These are phyloP conservation scores for Xylariaceae sp. DNA, from an alignment of 2,329 filamentous ascomycete genomes.

Conservation along the genomic window DNA sequence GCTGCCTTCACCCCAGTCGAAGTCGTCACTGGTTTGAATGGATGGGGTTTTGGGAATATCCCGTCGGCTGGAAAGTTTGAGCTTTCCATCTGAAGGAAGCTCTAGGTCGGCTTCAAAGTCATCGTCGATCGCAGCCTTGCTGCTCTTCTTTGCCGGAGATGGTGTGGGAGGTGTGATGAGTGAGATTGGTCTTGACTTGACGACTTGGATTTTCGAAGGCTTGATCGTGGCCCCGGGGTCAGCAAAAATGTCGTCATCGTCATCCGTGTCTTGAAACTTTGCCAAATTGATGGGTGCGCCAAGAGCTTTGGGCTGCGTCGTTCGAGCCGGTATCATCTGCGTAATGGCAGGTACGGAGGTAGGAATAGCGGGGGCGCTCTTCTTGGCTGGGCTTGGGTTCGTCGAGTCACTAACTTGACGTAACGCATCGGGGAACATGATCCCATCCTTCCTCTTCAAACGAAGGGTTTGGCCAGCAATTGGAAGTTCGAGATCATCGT, in stretches of 20 bases:
- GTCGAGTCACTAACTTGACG: slow-evolving; percentile 61
- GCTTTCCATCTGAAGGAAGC: slow-evolving; percentile 61
- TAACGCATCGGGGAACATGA: slow-evolving; percentile 63
- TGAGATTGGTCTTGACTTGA: slow-evolving; percentile 28
- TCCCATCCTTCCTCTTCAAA: slow-evolving; percentile 59
- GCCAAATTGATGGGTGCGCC: slow-evolving; percentile 55
- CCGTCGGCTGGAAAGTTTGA: slow-evolving; percentile 59
- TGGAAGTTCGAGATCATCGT: slow-evolving; percentile 71
- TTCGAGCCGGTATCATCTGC: slow-evolving; percentile 29
- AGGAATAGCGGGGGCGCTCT: slow-evolving; percentile 19
- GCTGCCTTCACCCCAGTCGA: slow-evolving; percentile 93
- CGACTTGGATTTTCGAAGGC: slow-evolving; percentile 46
- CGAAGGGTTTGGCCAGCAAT: slow-evolving; percentile 55
- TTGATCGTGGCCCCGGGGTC: slow-evolving; percentile 66
- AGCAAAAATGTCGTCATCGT: slow-evolving; percentile 60
- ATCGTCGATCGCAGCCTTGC: slow-evolving; percentile 51
- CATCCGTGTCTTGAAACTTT: slow-evolving; percentile 58
- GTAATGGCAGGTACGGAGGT: slow-evolving; percentile 2
- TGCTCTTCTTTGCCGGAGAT: slow-evolving; percentile 48
- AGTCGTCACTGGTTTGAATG: slow-evolving; percentile 62
- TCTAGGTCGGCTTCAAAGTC: slow-evolving; percentile 72
- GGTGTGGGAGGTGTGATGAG: slow-evolving; percentile 55
- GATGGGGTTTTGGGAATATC: slow-evolving; percentile 62
- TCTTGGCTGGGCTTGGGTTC: slow-evolving; percentile 49
- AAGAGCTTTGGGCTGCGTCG: slow-evolving; percentile 33